Evolutionary conservation across 1,139 yeast genomes (phyloP).

Genomic region (Kodamaea ohmeri): DNA sequence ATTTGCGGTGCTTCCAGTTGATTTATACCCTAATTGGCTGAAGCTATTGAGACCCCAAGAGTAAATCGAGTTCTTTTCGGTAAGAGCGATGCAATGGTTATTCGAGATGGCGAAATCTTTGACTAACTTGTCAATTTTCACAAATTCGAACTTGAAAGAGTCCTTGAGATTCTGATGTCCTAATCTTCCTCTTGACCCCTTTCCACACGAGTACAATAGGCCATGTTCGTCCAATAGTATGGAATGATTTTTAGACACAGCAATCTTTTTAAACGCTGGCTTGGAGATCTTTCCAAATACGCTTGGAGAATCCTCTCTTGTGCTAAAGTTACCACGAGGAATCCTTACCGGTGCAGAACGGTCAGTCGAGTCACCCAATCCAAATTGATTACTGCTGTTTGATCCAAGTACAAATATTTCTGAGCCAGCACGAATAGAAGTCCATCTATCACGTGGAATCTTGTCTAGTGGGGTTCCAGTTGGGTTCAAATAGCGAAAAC

Average conservation of each 20-base stretch:
- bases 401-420: constrained; percentile 65
- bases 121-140: constrained; percentile 29
- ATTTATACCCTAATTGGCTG: constrained; percentile 62
- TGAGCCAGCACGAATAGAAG: constrained; percentile 50
- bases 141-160: constrained; percentile 36
- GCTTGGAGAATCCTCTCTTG: not conserved
- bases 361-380: constrained; percentile 67
- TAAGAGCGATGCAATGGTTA: constrained; percentile 62
- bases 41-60: constrained; percentile 77
- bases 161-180: constrained; percentile 49
- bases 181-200: constrained; percentile 68
- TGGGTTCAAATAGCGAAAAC: constrained; percentile 20
- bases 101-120: constrained; percentile 51
- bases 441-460: constrained; percentile 23
- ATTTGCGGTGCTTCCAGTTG: constrained; percentile 22
- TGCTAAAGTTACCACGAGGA: constrained; percentile 22
- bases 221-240: constrained; percentile 56
- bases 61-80: constrained; percentile 51
- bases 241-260: constrained; percentile 67
- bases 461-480: constrained; percentile 8
- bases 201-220: constrained; percentile 60
- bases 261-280: constrained; percentile 46
- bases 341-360: constrained; percentile 37
- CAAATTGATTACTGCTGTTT: constrained; percentile 62
- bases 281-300: constrained; percentile 20